phyloP scores from a whole-genome alignment of 768 basidiomycete species.

The Leccinum incarnatum region DNA sequence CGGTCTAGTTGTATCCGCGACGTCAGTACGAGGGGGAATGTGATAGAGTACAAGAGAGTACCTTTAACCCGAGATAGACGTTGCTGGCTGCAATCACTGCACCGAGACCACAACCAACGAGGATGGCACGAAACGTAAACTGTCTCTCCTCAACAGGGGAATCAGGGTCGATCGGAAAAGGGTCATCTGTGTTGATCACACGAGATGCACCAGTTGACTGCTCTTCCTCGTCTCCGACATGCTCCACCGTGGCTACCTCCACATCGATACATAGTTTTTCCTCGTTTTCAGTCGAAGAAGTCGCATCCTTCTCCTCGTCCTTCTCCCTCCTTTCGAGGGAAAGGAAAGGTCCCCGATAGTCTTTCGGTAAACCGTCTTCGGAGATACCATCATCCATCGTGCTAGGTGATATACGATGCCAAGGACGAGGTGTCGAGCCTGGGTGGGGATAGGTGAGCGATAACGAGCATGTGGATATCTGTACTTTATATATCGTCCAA shows the following conservation, averaged over 20 bases:
- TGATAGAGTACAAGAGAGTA: not conserved
- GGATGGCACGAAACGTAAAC: slow-evolving; percentile 49
- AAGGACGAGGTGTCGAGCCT: not conserved
- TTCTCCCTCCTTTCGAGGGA: not conserved
- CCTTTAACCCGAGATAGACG: slow-evolving; percentile 65
- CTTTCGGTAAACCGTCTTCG: not conserved
- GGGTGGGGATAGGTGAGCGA: not conserved
- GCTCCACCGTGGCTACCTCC: slow-evolving; percentile 2
- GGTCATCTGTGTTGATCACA: slow-evolving; percentile 31
- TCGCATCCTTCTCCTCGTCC: not conserved
- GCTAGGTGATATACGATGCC: not conserved
- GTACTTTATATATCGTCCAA: not conserved
- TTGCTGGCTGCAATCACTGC: slow-evolving; percentile 59
- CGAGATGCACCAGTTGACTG: not conserved
- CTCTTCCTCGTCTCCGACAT: not conserved
- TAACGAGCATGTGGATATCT: not conserved
- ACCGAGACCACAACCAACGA: slow-evolving; percentile 51
- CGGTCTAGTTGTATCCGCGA: slow-evolving; percentile 36
- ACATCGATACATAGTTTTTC: not conserved
- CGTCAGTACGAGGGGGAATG: not conserved
- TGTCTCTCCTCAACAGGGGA: slow-evolving; percentile 42
- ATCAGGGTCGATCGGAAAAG: slow-evolving; percentile 54
- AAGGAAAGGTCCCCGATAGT: not conserved
- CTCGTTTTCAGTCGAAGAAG: not conserved
- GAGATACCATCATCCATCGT: not conserved